Percentiles rank a stretch among this genome's conserved stretches.
phyloP scores from a whole-genome alignment of 441 rosid genomes.

The Hypseocharis bilobata region DNA sequence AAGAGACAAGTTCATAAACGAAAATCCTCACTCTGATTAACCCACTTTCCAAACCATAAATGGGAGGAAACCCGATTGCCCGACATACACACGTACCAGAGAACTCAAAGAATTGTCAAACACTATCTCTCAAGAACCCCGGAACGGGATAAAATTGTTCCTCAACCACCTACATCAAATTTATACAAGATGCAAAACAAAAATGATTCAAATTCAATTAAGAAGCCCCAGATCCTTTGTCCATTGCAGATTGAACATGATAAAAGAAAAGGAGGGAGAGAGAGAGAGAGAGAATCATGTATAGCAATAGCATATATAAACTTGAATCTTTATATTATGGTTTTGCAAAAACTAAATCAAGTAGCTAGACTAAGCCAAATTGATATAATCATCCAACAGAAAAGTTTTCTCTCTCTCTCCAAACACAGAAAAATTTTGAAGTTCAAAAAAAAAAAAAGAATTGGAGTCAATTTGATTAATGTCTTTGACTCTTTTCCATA shows the following conservation, averaged over 20 bases:
- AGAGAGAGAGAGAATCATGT: not conserved
- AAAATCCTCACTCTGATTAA: slow-evolving; percentile 5
- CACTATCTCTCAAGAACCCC: not conserved
- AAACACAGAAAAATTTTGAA: not conserved
- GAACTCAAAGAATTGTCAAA: too few species aligned
- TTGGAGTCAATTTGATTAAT: not conserved
- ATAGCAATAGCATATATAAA: not conserved
- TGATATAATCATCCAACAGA: not conserved
- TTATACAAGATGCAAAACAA: not conserved
- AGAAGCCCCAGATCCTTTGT: too few species aligned
- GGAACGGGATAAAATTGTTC: not conserved
- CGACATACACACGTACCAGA: not conserved
- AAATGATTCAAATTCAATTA: not conserved
- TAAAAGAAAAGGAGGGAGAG: not conserved
- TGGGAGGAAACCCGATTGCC: not conserved
- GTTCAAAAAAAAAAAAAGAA: too few species aligned
- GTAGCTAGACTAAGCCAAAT: not conserved
- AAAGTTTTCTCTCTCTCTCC: not conserved
- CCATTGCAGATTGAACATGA: too few species aligned
- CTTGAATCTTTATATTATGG: too few species aligned
- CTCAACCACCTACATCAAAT: not conserved
- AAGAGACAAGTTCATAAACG: not conserved
- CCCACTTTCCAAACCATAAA: not conserved
- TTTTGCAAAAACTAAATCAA: too few species aligned
- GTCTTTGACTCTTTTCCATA: not conserved